Evolutionary conservation across 768 basidiomycete species (phyloP), one percentile per base, ranked within the genome.

Genomic region (Termitomyces sp.): DNA sequence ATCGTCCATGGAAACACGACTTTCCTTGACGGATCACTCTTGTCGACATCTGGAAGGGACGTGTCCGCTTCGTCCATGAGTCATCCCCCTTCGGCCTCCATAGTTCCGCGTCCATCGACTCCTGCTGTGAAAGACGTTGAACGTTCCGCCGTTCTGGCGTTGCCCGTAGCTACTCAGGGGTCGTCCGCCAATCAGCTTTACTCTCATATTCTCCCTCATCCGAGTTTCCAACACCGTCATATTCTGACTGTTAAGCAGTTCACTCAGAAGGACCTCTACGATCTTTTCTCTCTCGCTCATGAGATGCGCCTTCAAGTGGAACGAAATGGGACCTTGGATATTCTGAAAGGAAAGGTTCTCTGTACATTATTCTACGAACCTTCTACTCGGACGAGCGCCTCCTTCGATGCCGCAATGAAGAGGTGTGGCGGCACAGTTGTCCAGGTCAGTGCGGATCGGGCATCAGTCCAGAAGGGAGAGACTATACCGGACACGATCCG

Each of bases 361-460:
- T 93, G 89, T 67, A 94, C 86, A 21, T 69, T 95, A 37, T 99
- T 99, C 79, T 99, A 94, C 70, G 97, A 99, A 69, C 91, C 96
- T 1, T 97, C 94, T 3, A 99, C 97, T 3, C 82, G 97, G 34
- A 99, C 97, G 3, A 94, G 91, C 59, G 81, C 89, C 4, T 98
- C 96, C 9, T 99, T 99, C 65, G 96, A 99, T 68, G 89, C 96
- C 2, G 97, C 97, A 11, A 99, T 98, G 97, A 96, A 97, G 71
- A 85, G 97, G 49, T 94, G 94, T 65, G 97, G 97, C 27, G 97
- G 97, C 19, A 85, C 95, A 65, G 96, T 98, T 39, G 86, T 97
- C n/a, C 81, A 88, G 55, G 81, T 98, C 55, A 81, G 81, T 41
- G 82, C 83, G 2, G 91, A 93, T 52, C 79, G 80, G 2, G 95